These are phyloP conservation scores for Camellia granthamiana DNA, from an alignment of 148 eudicot species.

Conservation along the genomic window DNA sequence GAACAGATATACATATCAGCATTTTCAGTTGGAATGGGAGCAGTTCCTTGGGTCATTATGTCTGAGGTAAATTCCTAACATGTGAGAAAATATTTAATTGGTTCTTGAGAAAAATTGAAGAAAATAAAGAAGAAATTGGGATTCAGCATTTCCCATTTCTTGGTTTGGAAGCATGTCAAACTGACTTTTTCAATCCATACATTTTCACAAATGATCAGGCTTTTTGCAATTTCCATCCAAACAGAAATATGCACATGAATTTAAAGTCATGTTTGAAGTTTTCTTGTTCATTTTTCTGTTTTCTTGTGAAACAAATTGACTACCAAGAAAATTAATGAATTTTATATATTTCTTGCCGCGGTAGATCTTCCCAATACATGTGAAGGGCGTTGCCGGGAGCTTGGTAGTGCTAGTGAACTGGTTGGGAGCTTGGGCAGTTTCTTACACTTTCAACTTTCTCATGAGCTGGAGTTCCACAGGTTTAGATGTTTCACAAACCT, in stretches of 20 bases:
- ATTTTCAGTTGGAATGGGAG: slow-evolving; percentile 82
- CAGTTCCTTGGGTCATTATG: slow-evolving; percentile 90
- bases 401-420: slow-evolving; percentile 72
- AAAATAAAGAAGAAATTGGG: not conserved
- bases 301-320: no score
- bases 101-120: not conserved
- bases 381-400: slow-evolving; percentile 85
- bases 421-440: slow-evolving; percentile 83
- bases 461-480: slow-evolving; percentile 80
- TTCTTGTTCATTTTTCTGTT: no score
- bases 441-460: slow-evolving; percentile 83
- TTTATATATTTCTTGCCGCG: not conserved
- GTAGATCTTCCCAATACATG: slow-evolving; percentile 76
- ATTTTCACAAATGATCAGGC: no score
- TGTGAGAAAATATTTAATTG: not conserved
- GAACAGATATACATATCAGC: slow-evolving; percentile 56
- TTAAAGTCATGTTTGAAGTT: no score
- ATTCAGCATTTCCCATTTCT: not conserved
- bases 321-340: no score
- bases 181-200: no score
- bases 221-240: not conserved
- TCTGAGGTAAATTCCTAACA: slow-evolving; percentile 56
- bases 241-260: no score
- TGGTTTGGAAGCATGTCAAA: not conserved
- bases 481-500: not conserved